These are phyloP conservation scores for Mortierella sp. DNA, from an alignment of 371 early-diverging fungal genomes.

Conservation along the genomic window DNA sequence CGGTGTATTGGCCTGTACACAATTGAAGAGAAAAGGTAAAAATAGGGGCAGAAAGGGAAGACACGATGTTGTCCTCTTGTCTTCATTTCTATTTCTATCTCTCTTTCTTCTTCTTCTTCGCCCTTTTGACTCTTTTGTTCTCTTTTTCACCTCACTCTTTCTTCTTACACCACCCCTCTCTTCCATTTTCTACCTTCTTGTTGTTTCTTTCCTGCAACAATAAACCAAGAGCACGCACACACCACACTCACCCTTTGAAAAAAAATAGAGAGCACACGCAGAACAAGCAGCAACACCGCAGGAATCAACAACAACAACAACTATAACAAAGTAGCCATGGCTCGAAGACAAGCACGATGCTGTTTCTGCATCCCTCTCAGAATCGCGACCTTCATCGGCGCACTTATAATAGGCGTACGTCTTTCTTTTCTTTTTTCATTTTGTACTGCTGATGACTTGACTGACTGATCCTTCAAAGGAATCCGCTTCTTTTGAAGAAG, in stretches of 20 bases:
- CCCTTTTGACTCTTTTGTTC: neutral
- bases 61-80: neutral
- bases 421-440: neutral
- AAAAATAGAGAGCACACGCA: neutral
- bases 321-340: conserved; percentile 1
- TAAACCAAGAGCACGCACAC: no score
- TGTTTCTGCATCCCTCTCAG: conserved; percentile 55
- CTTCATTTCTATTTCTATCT: neutral
- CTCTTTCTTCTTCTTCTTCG: neutral
- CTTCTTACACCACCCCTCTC: neutral
- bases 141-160: neutral
- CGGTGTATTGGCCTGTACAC: neutral
- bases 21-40: neutral
- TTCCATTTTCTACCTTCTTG: neutral
- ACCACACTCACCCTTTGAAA: neutral
- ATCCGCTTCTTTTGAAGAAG: neutral
- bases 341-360: conserved; percentile 20
- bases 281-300: neutral
- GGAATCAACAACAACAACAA: neutral
- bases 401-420: conserved; percentile 44
- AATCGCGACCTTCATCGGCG: conserved; percentile 47
- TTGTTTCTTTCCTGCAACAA: neutral
- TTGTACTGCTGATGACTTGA: neutral
- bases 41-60: neutral
- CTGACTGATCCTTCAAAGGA: neutral